These are phyloP conservation scores for Ophiognomonia clavigignenti-juglandacearum DNA, from an alignment of 2,329 filamentous ascomycete genomes.

Conservation along the genomic window DNA sequence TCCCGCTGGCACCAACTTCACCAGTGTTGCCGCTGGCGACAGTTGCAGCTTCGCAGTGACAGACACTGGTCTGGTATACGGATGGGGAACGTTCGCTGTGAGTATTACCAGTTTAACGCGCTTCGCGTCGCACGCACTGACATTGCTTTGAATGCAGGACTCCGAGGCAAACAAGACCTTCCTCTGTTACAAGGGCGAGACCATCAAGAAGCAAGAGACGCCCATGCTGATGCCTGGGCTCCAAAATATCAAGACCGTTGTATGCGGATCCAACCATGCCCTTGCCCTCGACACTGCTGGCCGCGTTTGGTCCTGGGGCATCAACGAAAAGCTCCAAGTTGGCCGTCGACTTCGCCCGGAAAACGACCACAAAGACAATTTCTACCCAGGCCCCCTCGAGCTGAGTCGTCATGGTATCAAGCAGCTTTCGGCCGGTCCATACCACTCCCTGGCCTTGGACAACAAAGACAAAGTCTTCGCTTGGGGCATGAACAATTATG, in stretches of 20 bases:
- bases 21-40: conserved; percentile 54
- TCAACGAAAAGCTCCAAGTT: conserved; percentile 60
- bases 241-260: conserved; percentile 49
- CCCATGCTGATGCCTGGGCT: conserved; percentile 47
- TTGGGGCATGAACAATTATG: conserved; percentile 64
- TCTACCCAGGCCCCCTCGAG: conserved; percentile 13
- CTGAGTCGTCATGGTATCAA: conserved; percentile 37
- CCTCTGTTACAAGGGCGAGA: conserved; percentile 15
- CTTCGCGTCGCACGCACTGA: conserved; percentile 8
- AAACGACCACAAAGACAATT: conserved; percentile 13
- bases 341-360: conserved; percentile 34
- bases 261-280: conserved; percentile 53
- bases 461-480: conserved; percentile 55
- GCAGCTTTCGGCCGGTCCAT: conserved; percentile 51
- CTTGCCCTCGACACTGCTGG: conserved; percentile 54
- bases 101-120: conserved; percentile 20
- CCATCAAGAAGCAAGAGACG: conserved; percentile 19
- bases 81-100: conserved; percentile 63
- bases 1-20: conserved; percentile 50
- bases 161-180: conserved; percentile 17
- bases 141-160: conserved; percentile 15
- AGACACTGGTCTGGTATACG: conserved; percentile 56
- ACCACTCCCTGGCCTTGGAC: conserved; percentile 61
- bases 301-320: conserved; percentile 59
- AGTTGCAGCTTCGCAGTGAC: conserved; percentile 59